These are phyloP conservation scores for Hibiscus mutabilis DNA, from an alignment of 345 rosid genomes.

Conservation along the genomic window DNA sequence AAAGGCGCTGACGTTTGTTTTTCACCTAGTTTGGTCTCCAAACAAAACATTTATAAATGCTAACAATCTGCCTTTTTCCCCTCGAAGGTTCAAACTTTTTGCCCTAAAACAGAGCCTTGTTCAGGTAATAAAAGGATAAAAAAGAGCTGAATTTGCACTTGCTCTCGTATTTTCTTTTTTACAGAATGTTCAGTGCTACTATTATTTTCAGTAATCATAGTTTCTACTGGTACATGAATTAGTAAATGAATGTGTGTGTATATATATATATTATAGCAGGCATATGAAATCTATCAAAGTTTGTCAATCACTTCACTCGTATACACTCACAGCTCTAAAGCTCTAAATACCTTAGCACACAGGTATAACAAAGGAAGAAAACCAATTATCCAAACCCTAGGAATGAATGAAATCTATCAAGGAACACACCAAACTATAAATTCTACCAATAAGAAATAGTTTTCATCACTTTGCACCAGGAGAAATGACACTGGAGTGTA, in stretches of 20 bases:
- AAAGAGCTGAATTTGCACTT: no score
- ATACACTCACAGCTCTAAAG: not conserved
- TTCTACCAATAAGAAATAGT: not conserved
- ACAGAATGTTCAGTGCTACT: not conserved
- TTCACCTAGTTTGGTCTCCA: no score
- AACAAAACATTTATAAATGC: no score
- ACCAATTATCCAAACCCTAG: not conserved
- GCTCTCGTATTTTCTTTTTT: not conserved
- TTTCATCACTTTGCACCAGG: not conserved
- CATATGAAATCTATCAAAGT: not conserved
- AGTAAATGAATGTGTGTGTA: no score
- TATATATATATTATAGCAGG: not conserved
- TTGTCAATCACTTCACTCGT: not conserved
- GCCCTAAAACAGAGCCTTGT: no score
- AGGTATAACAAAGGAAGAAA: not conserved
- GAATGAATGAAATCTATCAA: slow-evolving; percentile 12
- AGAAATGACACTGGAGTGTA: not conserved
- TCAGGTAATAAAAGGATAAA: not conserved
- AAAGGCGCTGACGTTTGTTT: no score
- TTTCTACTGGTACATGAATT: not conserved
- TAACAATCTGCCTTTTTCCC: no score
- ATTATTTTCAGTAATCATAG: not conserved
- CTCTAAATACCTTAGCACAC: not conserved
- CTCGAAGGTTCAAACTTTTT: no score
- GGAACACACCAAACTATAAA: slow-evolving; percentile 5